phyloP scores from a whole-genome alignment of 1,284 basidiomycete species.

The Cutaneotrichosporon mucoides region DNA sequence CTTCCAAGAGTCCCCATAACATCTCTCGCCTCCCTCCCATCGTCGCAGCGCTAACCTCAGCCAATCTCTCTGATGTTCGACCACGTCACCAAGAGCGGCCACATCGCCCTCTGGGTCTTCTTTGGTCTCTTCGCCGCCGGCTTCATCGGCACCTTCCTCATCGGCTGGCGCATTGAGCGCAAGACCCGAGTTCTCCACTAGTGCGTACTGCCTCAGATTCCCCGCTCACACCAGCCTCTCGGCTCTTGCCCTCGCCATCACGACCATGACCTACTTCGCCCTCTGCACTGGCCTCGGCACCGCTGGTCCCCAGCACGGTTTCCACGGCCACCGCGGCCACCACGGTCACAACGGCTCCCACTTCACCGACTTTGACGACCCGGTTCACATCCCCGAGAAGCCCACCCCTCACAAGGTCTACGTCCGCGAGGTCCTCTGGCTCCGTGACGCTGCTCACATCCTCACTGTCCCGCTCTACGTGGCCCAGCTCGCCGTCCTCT shows the following conservation, averaged over 20 bases:
- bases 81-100: not conserved
- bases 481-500: constrained; percentile 32
- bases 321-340: not conserved
- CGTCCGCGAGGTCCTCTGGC: constrained; percentile 34
- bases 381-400: constrained; percentile 1
- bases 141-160: constrained; percentile 28
- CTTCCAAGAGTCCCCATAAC: too few species aligned
- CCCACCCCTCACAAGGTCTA: constrained; percentile 17
- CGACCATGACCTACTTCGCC: constrained; percentile 39
- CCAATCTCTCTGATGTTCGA: too few species aligned
- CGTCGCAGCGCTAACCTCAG: not conserved
- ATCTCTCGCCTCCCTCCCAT: not conserved
- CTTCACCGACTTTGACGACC: not conserved
- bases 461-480: constrained; percentile 40
- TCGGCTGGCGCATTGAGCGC: constrained; percentile 35
- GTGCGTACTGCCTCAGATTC: constrained; percentile 19
- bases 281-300: constrained; percentile 40
- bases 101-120: constrained; percentile 36
- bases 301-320: constrained; percentile 3
- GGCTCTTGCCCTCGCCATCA: constrained; percentile 35
- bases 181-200: constrained; percentile 40
- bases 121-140: constrained; percentile 37
- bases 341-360: not conserved
- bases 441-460: constrained; percentile 23
- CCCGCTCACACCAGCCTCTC: constrained; percentile 25